Evolutionary conservation across 495 filamentous ascomycete species (phyloP), one percentile per base, ranked within the genome.

Genomic region (Aspergillus sclerotiicarbonarius): DNA sequence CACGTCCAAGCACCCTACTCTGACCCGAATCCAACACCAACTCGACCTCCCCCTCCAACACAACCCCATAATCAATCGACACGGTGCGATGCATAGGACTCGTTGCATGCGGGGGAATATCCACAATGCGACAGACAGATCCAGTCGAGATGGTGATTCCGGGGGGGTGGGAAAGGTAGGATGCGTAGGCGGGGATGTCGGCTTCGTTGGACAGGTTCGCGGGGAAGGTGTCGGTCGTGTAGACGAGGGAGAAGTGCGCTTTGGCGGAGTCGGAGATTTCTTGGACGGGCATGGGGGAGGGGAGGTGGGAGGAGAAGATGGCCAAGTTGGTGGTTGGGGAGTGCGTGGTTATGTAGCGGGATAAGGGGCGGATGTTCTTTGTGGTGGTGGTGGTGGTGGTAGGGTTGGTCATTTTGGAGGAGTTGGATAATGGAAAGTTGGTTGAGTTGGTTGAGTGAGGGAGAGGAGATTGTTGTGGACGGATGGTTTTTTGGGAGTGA

Each of bases 61-160:
- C 82, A 57, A 91, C 80, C 4, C 87, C 88, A 56, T 89, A 91
- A 61, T 92, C 89, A 2, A 92, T 63, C 1, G 77, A 83, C 58
- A 86, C 78, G 1, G 90, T 91, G 1, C 88, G 78, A 64, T 92
- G 90, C 87, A 92, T 78, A 1, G 72, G 60, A 80, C 51, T 89
- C 78, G 69, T 82, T 72, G 62, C 77, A 75, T 43, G 83, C 76
- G 75, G 91, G 71, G 31, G 87, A 73, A 78, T 88, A 81, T 70
- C 90, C 63, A 62, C 88, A 80, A 58, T 90, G 54, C 72, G 76
- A 51, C 74, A 78, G 3, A 74, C 63, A 8, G 71, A 71, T 33
- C 84, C 84, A 10, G 72, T 76, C 12, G 75, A 83, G 32, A 82
- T 82, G 3, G 68, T 76, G 12, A 78, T 77, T 19, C 75, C 83